phyloP scores from a whole-genome alignment of 2,329 filamentous ascomycete genomes.

The Botrytis galanthina region DNA sequence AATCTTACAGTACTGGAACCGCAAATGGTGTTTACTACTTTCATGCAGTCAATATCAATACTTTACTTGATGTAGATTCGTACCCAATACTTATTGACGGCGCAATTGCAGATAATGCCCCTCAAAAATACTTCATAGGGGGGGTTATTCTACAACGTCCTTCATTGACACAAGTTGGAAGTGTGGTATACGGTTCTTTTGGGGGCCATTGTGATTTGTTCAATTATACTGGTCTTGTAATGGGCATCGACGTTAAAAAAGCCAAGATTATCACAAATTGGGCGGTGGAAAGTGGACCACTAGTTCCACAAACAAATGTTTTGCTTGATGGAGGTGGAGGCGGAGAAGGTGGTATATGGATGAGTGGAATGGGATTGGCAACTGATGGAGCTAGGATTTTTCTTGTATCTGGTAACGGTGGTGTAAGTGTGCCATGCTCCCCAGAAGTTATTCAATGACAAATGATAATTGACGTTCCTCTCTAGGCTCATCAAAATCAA shows the following conservation, averaged over 20 bases:
- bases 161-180: slow-evolving; percentile 18
- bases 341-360: slow-evolving; percentile 42
- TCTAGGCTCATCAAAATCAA: slow-evolving; percentile 37
- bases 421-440: neutral
- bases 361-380: slow-evolving; percentile 40
- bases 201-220: slow-evolving; percentile 27
- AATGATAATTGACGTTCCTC: neutral
- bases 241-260: slow-evolving; percentile 46
- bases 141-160: slow-evolving; percentile 26
- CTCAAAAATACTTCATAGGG: slow-evolving; percentile 24
- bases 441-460: neutral
- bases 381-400: slow-evolving; percentile 37
- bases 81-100: slow-evolving; percentile 26
- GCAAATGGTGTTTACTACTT: slow-evolving; percentile 27
- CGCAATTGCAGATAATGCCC: slow-evolving; percentile 23
- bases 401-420: slow-evolving; percentile 39
- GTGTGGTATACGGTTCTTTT: slow-evolving; percentile 23
- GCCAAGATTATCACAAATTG: slow-evolving; percentile 30
- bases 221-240: slow-evolving; percentile 40
- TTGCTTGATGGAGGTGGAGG: slow-evolving; percentile 36
- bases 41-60: slow-evolving; percentile 25
- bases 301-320: slow-evolving; percentile 35
- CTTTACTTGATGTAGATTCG: slow-evolving; percentile 21
- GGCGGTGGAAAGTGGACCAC: slow-evolving; percentile 43
- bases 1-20: slow-evolving; percentile 5